Conservation (phyloP, 164 flowering plant genomes). For the Nymphaea colorata region DNA sequence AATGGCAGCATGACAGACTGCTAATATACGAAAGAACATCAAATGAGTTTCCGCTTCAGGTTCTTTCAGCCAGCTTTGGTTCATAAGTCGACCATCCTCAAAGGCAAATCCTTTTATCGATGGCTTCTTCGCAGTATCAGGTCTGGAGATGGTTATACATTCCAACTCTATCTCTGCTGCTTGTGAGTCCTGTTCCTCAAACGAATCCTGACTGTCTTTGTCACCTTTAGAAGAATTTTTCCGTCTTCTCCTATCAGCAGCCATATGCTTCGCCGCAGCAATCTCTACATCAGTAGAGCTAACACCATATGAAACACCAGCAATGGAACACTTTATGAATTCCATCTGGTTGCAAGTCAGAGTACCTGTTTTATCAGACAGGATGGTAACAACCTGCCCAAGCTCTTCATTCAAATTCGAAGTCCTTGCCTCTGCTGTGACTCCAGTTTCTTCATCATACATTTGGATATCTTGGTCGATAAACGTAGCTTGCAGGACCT, state of each 20-base stretch:
- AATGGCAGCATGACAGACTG: conserved; percentile 88
- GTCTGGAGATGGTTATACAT: conserved; percentile 32
- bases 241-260: conserved; percentile 23
- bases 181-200: conserved; percentile 4
- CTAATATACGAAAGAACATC: conserved; percentile 63
- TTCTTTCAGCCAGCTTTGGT: conserved; percentile 70
- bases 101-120: conserved; percentile 74
- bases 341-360: conserved; percentile 98
- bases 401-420: conserved; percentile 94
- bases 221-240: background rate
- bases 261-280: conserved; percentile 80
- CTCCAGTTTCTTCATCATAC: conserved; percentile 79
- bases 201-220: background rate
- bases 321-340: conserved; percentile 86
- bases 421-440: conserved; percentile 68
- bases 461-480: conserved; percentile 71
- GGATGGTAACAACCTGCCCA: conserved; percentile 92
- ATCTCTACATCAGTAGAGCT: conserved; percentile 80
- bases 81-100: conserved; percentile 64
- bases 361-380: conserved; percentile 94
- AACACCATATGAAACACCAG: conserved; percentile 74
- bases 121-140: conserved; percentile 17
- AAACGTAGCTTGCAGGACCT: conserved; percentile 75
- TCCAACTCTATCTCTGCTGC: conserved; percentile 54
- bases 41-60: conserved; percentile 32